A percentile compares a stretch with the other conserved stretches of the same genome.
phyloP scores from a whole-genome alignment of 805 yeast species.

The Starmerella scarabaei region DNA sequence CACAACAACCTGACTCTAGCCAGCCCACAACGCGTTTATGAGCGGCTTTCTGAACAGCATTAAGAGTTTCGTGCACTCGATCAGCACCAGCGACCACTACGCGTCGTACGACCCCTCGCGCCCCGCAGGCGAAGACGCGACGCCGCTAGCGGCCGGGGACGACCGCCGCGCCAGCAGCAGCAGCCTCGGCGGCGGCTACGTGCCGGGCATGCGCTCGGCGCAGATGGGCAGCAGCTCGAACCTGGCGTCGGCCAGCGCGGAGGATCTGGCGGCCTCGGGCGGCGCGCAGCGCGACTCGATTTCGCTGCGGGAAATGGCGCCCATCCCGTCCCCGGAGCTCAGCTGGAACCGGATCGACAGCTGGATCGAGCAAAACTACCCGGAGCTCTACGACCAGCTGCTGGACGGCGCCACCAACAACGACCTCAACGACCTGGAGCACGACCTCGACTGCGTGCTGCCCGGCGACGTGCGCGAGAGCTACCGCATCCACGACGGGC shows the following conservation, averaged over 20 bases:
- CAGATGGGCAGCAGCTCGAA: conserved; percentile 23
- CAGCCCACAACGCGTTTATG: too few species aligned
- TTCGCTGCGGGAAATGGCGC: conserved; percentile 44
- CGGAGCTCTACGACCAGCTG: conserved; percentile 69
- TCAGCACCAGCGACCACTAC: conserved; percentile 30
- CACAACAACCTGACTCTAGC: too few species aligned
- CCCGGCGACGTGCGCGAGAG: conserved; percentile 79
- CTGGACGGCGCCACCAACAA: conserved; percentile 66
- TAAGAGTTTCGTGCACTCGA: conserved; percentile 28
- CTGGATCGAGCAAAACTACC: conserved; percentile 67
- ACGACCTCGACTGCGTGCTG: conserved; percentile 57
- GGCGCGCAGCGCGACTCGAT: conserved; percentile 23
- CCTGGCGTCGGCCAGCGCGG: conserved; percentile 14
- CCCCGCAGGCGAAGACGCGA: conserved; percentile 17
- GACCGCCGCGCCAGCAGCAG: conserved; percentile 12
- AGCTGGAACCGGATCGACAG: conserved; percentile 83
- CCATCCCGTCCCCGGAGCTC: conserved; percentile 48
- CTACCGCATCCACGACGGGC: conserved; percentile 79
- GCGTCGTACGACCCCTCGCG: conserved; percentile 27
- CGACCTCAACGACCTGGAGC: conserved; percentile 73
- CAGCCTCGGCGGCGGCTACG: conserved; percentile 20
- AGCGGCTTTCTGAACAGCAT: conserved; percentile 23
- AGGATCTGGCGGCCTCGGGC: conserved; percentile 17
- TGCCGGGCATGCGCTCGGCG: conserved; percentile 27
- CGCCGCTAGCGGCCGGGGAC: conserved; percentile 15